Conservation (phyloP, 805 yeast genomes). For the Suhomyces sp. region DNA sequence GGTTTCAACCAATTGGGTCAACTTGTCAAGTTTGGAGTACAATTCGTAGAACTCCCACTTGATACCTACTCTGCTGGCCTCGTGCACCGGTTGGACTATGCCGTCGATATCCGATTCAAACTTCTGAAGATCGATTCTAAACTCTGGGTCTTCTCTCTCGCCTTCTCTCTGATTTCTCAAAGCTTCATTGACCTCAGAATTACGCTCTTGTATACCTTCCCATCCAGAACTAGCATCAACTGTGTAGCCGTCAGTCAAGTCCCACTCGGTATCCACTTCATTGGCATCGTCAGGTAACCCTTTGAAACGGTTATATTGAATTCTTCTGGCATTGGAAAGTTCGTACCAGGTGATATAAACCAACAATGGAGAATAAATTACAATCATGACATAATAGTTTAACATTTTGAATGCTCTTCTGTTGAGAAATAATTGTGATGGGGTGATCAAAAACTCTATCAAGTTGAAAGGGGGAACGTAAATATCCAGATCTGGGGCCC, state of each 20-base stretch:
- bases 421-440: constrained; percentile 33
- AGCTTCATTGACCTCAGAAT: constrained; percentile 36
- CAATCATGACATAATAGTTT: constrained; percentile 56
- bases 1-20: constrained; percentile 38
- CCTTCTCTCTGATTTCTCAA: constrained; percentile 56
- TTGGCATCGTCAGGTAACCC: constrained; percentile 75
- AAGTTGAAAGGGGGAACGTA: constrained; percentile 84
- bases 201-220: constrained; percentile 38
- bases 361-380: constrained; percentile 68
- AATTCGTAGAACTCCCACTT: constrained; percentile 63
- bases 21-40: constrained; percentile 49
- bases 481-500: constrained; percentile 86
- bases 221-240: constrained; percentile 30
- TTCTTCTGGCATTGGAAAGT: constrained; percentile 62
- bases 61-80: constrained; percentile 53
- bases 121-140: constrained; percentile 44
- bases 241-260: constrained; percentile 68
- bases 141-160: constrained; percentile 67
- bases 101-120: constrained; percentile 53
- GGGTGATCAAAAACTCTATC: constrained; percentile 50
- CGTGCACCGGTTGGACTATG: constrained; percentile 57
- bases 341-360: constrained; percentile 61
- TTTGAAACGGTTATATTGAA: constrained; percentile 64
- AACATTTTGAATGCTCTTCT: constrained; percentile 35
- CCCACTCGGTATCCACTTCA: constrained; percentile 78